phyloP scores from a whole-genome alignment of 192 early-diverging fungal species.

The Physocladia obscura region DNA sequence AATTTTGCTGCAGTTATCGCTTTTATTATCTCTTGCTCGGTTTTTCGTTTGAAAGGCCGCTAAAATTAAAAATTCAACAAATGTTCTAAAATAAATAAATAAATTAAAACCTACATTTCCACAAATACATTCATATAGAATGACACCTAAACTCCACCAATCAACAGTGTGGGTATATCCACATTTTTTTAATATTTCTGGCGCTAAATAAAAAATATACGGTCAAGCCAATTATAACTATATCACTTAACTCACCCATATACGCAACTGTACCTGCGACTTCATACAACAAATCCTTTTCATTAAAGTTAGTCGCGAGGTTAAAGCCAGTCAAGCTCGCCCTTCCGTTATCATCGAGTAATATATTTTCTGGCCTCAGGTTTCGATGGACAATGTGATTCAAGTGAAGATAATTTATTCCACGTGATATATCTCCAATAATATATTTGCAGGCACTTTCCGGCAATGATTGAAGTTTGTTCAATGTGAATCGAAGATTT shows the following conservation, averaged over 20 bases:
- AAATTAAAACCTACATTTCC: slow-evolving; percentile 37
- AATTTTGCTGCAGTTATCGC: slow-evolving; percentile 68
- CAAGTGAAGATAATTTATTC: slow-evolving; percentile 47
- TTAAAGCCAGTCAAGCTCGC: slow-evolving; percentile 56
- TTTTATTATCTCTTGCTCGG: slow-evolving; percentile 64
- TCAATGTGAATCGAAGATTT: slow-evolving; percentile 56
- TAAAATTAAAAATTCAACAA: neutral
- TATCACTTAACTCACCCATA: slow-evolving; percentile 52
- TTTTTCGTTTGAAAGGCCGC: slow-evolving; percentile 74
- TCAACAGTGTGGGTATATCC: slow-evolving; percentile 85
- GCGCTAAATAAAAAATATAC: slow-evolving; percentile 14
- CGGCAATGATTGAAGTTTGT: slow-evolving; percentile 29
- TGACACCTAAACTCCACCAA: slow-evolving; percentile 95
- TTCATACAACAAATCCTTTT: slow-evolving; percentile 39
- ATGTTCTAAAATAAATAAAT: neutral
- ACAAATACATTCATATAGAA: slow-evolving; percentile 85
- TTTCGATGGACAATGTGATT: slow-evolving; percentile 53
- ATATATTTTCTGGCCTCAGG: slow-evolving; percentile 40
- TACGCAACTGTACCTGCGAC: slow-evolving; percentile 64
- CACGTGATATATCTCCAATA: slow-evolving; percentile 40
- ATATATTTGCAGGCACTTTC: slow-evolving; percentile 45
- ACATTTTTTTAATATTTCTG: slow-evolving; percentile 39
- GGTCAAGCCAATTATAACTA: neutral
- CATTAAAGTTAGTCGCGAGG: slow-evolving; percentile 43
- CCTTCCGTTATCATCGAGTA: slow-evolving; percentile 50